These are phyloP conservation scores for Picea engelmannii DNA, from an alignment of 83 land plant genomes.

Conservation along the genomic window DNA sequence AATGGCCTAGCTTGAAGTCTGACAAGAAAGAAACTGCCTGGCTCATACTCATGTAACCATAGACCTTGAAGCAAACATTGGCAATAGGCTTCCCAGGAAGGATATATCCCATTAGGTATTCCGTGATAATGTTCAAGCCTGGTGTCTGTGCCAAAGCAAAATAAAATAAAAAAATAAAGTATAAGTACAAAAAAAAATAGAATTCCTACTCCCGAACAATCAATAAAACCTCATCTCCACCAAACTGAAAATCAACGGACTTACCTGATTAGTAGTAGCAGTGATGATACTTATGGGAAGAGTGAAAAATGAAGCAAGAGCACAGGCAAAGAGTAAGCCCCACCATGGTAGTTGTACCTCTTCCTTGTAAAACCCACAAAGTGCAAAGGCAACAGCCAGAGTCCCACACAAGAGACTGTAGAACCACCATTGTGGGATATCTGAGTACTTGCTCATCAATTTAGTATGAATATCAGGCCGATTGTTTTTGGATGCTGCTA, in stretches of 20 bases:
- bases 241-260: not conserved
- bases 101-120: conserved; percentile 50
- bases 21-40: conserved; percentile 48
- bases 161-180: not conserved
- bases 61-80: conserved; percentile 61
- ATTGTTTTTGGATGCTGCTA: not conserved
- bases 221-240: too few species aligned
- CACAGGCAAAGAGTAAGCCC: conserved; percentile 19
- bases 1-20: conserved; percentile 71
- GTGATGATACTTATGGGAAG: conserved; percentile 25
- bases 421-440: conserved; percentile 84
- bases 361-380: conserved; percentile 45
- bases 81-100: conserved; percentile 54
- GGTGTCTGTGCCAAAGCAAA: conserved; percentile 2
- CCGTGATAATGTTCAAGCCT: conserved; percentile 25
- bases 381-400: conserved; percentile 37
- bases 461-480: conserved; percentile 67
- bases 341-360: conserved; percentile 83
- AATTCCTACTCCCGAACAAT: not conserved
- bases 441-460: conserved; percentile 70
- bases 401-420: conserved; percentile 34
- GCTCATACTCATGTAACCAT: conserved; percentile 65
- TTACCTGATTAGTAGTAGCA: conserved; percentile 76
- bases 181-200: not conserved
- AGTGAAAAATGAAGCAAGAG: conserved; percentile 63